Evolutionary conservation across 2,329 filamentous ascomycete genomes (phyloP), one percentile per base, ranked within the genome.

Genomic region (Aplosporella prunicola): DNA sequence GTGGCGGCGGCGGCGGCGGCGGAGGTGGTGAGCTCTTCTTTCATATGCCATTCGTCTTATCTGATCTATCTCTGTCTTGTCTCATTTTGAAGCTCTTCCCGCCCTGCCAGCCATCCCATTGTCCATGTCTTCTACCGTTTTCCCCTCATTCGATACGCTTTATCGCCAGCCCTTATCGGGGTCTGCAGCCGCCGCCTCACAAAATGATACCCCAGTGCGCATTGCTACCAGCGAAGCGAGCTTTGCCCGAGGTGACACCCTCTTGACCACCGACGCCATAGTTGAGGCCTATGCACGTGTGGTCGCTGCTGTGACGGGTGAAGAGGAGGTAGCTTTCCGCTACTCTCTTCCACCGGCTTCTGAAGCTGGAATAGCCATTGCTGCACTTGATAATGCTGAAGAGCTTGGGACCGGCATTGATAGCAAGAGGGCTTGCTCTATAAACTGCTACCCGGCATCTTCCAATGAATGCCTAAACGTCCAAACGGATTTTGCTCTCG

Each of bases 71-170:
- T 13, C 17, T 16, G 4, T 33, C 9, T 27, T 29, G 15, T 29
- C 10, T 16, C 27, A 16, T n/a, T n/a, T n/a, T n/a, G n/a, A n/a
- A n/a, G n/a, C n/a, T n/a, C n/a, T n/a, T n/a, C n/a, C n/a, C n/a
- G n/a, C n/a, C n/a, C n/a, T n/a, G n/a, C n/a, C n/a, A n/a, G n/a
- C n/a, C n/a, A n/a, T n/a, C n/a, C n/a, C n/a, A 23, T 23, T 24
- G 30, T 24, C 37, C 37, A 39, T 39, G 37, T 29, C 37, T 31
- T 39, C 31, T 25, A 34, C 31, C n/a, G 29, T 23, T 20, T 39
- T 39, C 28, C 36, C 36, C n/a, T 17, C 24, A 15, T 31, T 39
- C 25, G 36, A 39, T 15, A 39, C 36, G 29, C 36, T 32, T 24
- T 29, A 39, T 34, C 36, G 36, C 13, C 36, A 20, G 37, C 34